Percentiles rank a stretch among this genome's conserved stretches.
Conservation (phyloP, 768 basidiomycete species). For the Coprinopsis sp. region DNA sequence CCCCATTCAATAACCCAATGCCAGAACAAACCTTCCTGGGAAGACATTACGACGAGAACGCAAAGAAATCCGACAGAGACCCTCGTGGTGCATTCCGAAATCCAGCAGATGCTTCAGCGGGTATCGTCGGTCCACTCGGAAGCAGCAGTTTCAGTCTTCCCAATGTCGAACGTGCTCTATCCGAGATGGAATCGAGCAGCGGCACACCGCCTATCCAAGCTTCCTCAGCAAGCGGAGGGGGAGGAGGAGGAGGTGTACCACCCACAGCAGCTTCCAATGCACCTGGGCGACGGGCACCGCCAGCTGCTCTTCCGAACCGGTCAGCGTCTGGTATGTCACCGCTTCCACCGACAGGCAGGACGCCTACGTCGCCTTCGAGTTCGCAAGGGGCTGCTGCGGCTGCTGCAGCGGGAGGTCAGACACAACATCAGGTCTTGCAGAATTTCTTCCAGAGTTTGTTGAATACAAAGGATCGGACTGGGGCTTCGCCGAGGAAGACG, state of each 20-base stretch:
- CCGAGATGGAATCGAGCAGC: slow-evolving; percentile 73
- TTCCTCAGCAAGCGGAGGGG: too few relatives aligned
- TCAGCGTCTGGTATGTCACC: slow-evolving; percentile 30
- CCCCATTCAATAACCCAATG: slow-evolving; percentile 74
- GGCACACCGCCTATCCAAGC: too few relatives aligned
- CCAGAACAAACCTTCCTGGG: slow-evolving; percentile 90
- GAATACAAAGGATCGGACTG: slow-evolving; percentile 58
- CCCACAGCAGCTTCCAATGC: slow-evolving; percentile 23
- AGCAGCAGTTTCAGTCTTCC: slow-evolving; percentile 83
- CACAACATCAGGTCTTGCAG: slow-evolving; percentile 79
- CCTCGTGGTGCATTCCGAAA: slow-evolving; percentile 85
- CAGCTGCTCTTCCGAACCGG: slow-evolving; percentile 29
- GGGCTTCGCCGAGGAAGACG: slow-evolving; percentile 17
- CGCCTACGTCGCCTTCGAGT: slow-evolving; percentile 37
- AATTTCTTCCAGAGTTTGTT: slow-evolving; percentile 85
- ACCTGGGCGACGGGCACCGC: slow-evolving; percentile 16
- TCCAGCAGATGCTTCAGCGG: slow-evolving; percentile 60
- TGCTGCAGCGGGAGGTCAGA: slow-evolving; percentile 38
- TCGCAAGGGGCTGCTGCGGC: slow-evolving; percentile 16
- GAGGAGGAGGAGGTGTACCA: slow-evolving; percentile 15
- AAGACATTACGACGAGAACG: slow-evolving; percentile 87
- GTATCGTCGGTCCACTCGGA: slow-evolving; percentile 91
- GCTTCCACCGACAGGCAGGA: slow-evolving; percentile 25
- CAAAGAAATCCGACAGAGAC: slow-evolving; percentile 86
- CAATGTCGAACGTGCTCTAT: slow-evolving; percentile 80